Conservation (phyloP, 495 filamentous ascomycete species). For the Penicillium riverlandense region DNA sequence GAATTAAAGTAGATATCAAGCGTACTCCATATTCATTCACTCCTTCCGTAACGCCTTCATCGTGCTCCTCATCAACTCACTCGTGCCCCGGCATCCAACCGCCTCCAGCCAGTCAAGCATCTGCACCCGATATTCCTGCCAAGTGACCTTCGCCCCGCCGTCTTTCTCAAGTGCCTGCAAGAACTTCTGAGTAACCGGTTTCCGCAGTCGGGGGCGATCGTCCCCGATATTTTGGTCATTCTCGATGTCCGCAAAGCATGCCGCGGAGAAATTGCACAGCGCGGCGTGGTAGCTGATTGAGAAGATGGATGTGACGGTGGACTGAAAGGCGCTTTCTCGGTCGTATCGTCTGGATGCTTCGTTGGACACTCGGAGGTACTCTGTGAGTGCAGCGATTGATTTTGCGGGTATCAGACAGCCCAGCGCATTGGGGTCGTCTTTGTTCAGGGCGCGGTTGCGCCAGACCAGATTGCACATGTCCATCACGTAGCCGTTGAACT, state of each 20-base stretch:
- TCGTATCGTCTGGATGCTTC: conserved; percentile 27
- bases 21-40: conserved; percentile 1
- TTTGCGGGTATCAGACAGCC: conserved; percentile 60
- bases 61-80: conserved; percentile 72
- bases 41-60: conserved; percentile 62
- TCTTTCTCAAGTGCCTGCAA: conserved; percentile 55
- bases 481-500: conserved; percentile 84
- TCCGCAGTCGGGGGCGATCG: conserved; percentile 52
- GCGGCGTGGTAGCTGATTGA: conserved; percentile 62
- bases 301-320: conserved; percentile 52
- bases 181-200: conserved; percentile 66
- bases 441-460: conserved; percentile 68
- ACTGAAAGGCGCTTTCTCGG: conserved; percentile 31
- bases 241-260: conserved; percentile 53
- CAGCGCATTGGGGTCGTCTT: conserved; percentile 59
- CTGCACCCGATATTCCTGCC: conserved; percentile 68
- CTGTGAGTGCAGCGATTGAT: conserved; percentile 39
- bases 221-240: conserved; percentile 50
- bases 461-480: conserved; percentile 84
- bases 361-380: conserved; percentile 35
- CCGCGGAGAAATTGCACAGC: conserved; percentile 58
- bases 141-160: conserved; percentile 62
- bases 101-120: conserved; percentile 65
- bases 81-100: conserved; percentile 58
- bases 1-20: neutral